Evolutionary conservation across 305 asterid species (phyloP), one percentile per base, ranked within the genome.

Genomic region (Lippia alba): DNA sequence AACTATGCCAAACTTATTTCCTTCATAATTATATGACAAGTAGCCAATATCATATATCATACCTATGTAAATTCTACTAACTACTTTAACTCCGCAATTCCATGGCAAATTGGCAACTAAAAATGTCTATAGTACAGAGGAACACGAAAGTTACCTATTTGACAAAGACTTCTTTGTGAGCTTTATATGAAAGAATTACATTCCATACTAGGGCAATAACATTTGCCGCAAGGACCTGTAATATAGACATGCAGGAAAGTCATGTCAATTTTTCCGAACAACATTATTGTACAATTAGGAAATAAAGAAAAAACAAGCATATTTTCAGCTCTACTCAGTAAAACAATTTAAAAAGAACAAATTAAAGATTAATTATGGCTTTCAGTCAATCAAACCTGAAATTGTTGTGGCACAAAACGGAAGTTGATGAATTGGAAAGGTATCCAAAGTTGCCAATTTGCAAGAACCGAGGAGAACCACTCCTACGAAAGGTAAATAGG

Each of bases 171-270:
- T 88, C 87, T 79, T 85, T 88, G 86, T 92, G 96, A 62, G 96
- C 96, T 85, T 92, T 90, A 78, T 90, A 87, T 1, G 96, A 92
- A 57, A 92, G 96, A 68, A 92, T 88, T 44, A 92, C 96, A 64
- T 92, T 92, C 98, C 98, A 92, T 63, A 85, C 62, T 46, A 92
- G 65, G 71, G 98, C 73, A 34, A 90, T 80, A 64, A 83, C 84
- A 79, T 92, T 92, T n/a, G 97, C 90, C 56, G 92, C 97, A 82
- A 91, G 94, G 73, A 91, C 98, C 98, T 92, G 92, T 39, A 78
- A 41, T 40, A 69, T 0, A n/a, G 56, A 17, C 46, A 69, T 19
- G 72, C 33, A 14, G 32, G 48, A 17, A 57, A 56, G 2, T 50
- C 3, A 14, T 40, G 56, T 60, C 3, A 51, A 16, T 44, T 50